Percentiles rank a stretch among this genome's conserved stretches.
phyloP scores from a whole-genome alignment of 495 filamentous ascomycete species.

The Lentithecium fluviatile region DNA sequence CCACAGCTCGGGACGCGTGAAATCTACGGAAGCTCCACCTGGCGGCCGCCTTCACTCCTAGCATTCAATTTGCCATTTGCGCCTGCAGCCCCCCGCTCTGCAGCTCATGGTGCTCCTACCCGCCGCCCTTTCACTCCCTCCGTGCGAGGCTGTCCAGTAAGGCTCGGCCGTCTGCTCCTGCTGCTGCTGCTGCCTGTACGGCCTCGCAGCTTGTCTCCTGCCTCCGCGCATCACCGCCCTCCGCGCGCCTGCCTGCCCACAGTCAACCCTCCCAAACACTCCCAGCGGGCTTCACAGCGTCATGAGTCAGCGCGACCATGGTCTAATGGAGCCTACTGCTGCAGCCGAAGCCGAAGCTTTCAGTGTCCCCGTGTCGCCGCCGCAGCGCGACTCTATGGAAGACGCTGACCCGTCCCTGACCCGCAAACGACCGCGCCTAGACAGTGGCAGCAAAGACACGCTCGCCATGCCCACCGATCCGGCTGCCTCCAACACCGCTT shows the following conservation, averaged over 20 bases:
- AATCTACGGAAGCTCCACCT: background rate
- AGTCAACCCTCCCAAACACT: background rate
- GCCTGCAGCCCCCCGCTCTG: constrained; percentile 10
- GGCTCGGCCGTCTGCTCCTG: constrained; percentile 12
- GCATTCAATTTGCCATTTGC: background rate
- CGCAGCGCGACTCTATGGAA: constrained; percentile 55
- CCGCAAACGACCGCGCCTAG: constrained; percentile 63
- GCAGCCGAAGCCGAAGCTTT: constrained; percentile 24
- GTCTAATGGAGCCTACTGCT: constrained; percentile 32
- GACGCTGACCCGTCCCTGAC: constrained; percentile 54
- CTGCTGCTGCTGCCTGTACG: constrained; percentile 23
- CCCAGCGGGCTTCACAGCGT: constrained; percentile 7
- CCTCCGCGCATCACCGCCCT: background rate
- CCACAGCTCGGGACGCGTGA: background rate
- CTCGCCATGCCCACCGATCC: constrained; percentile 46
- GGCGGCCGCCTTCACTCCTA: background rate
- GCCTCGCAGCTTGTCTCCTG: background rate
- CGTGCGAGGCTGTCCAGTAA: constrained; percentile 4
- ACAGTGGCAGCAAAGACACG: constrained; percentile 53
- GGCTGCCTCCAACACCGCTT: constrained; percentile 25
- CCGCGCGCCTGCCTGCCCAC: constrained; percentile 7
- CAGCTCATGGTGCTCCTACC: constrained; percentile 21
- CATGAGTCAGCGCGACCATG: constrained; percentile 30
- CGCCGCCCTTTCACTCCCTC: background rate
- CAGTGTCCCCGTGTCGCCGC: constrained; percentile 34